Evolutionary conservation across 371 early-diverging fungal genomes (phyloP).

Genomic region (Ordospora pajunii): DNA sequence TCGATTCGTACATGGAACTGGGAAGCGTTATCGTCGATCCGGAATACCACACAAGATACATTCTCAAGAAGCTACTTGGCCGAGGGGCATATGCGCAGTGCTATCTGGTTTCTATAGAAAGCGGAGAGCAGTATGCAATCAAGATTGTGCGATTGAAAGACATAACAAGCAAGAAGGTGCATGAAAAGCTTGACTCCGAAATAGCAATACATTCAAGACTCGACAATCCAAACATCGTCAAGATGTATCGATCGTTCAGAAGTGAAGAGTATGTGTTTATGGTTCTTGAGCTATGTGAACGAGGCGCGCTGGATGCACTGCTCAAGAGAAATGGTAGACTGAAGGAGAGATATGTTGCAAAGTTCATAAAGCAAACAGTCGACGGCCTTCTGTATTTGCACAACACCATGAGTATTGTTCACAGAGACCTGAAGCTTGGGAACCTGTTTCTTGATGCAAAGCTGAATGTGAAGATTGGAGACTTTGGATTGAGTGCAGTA

Average conservation of each 20-base stretch:
- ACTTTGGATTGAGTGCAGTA: slow-evolving; percentile 83
- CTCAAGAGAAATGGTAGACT: slow-evolving; percentile 68
- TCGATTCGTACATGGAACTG: slow-evolving; percentile 30
- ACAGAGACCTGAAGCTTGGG: slow-evolving; percentile 89
- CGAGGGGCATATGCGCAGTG: slow-evolving; percentile 81
- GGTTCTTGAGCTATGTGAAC: slow-evolving; percentile 81
- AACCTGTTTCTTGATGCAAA: slow-evolving; percentile 76
- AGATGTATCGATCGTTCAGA: slow-evolving; percentile 72
- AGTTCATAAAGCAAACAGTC: slow-evolving; percentile 72
- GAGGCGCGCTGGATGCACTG: slow-evolving; percentile 76
- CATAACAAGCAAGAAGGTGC: slow-evolving; percentile 42
- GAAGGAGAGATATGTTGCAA: slow-evolving; percentile 76
- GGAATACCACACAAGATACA: slow-evolving; percentile 40
- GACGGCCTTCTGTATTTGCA: slow-evolving; percentile 77
- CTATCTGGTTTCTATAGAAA: slow-evolving; percentile 64
- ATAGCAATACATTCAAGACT: slow-evolving; percentile 73
- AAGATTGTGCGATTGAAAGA: slow-evolving; percentile 66
- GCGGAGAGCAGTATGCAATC: slow-evolving; percentile 64
- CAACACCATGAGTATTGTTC: slow-evolving; percentile 70
- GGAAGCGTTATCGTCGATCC: slow-evolving; percentile 47
- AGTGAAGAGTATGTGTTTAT: slow-evolving; percentile 77
- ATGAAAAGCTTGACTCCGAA: slow-evolving; percentile 65
- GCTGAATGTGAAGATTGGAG: slow-evolving; percentile 80
- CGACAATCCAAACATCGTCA: slow-evolving; percentile 73
- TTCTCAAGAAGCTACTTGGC: slow-evolving; percentile 58